Conservation (phyloP, 805 yeast genomes). For the Blastobotrys mokoenaii region DNA sequence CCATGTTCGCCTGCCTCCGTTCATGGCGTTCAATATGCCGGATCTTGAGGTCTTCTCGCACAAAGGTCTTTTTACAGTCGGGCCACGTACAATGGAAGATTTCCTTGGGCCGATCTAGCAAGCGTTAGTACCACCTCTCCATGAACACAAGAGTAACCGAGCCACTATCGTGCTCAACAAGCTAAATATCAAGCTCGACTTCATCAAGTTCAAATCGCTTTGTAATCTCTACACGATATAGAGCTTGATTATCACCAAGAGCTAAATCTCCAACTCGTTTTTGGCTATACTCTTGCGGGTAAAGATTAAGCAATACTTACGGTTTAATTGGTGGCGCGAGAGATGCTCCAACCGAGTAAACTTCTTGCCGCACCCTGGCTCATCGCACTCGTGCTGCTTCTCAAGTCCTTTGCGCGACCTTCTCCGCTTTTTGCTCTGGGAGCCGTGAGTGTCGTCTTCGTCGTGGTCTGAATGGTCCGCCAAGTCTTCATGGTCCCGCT, state of each 20-base stretch:
- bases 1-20: conserved; percentile 7
- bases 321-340: conserved; percentile 24
- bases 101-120: conserved; percentile 24
- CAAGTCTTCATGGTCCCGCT: too few species aligned
- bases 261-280: too few species aligned
- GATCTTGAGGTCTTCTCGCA: conserved; percentile 27
- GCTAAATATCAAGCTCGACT: too few species aligned
- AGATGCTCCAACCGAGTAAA: conserved; percentile 25
- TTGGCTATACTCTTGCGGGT: too few species aligned
- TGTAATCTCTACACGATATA: too few species aligned
- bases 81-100: conserved; percentile 28
- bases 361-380: conserved; percentile 20
- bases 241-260: too few species aligned
- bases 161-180: too few species aligned
- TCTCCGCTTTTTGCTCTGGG: conserved; percentile 9
- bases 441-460: too few species aligned
- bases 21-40: conserved; percentile 29
- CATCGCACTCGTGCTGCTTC: conserved; percentile 20
- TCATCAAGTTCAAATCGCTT: too few species aligned
- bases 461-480: too few species aligned
- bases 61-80: conserved; percentile 28
- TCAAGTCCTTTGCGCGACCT: conserved; percentile 22
- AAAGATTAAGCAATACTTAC: conserved; percentile 1
- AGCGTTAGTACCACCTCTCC: too few species aligned
- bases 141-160: too few species aligned